These are phyloP conservation scores for Acanthamoeba castellanii DNA, from an alignment of 208 protist genomes.

Conservation along the genomic window DNA sequence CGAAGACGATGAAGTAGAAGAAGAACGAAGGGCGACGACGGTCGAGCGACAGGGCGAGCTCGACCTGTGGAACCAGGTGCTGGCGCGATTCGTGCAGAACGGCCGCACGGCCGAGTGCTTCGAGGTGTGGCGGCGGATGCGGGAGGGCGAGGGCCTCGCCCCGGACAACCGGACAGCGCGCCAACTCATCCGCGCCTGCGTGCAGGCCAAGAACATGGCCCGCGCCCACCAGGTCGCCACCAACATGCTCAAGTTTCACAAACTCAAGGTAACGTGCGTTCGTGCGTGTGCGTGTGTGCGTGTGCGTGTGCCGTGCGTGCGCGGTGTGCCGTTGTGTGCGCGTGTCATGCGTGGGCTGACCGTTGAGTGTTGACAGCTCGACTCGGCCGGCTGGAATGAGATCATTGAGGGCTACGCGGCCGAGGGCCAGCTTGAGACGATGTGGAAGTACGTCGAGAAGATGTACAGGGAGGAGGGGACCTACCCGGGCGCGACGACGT, in stretches of 20 bases:
- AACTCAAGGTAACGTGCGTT: background rate
- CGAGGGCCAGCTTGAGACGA: constrained; percentile 12
- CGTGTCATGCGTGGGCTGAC: background rate
- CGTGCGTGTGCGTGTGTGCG: background rate
- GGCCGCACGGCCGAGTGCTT: background rate
- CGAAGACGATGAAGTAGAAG: background rate
- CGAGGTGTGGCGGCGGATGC: constrained; percentile 6
- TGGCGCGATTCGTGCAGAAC: background rate
- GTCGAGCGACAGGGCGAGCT: background rate
- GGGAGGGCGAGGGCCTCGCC: background rate
- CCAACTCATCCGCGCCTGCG: constrained; percentile 6
- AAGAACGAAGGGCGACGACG: background rate
- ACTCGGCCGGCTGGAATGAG: background rate
- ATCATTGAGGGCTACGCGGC: constrained; percentile 19
- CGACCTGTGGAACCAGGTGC: constrained; percentile 14
- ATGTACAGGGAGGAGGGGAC: constrained; percentile 2
- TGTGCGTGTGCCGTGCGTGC: background rate
- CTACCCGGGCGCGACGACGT: background rate
- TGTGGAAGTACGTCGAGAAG: background rate
- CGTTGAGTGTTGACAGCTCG: background rate
- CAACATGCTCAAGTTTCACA: constrained; percentile 34
- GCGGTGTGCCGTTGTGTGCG: background rate
- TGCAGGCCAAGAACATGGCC: constrained; percentile 3
- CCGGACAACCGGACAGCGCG: background rate
- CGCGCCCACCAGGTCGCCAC: constrained; percentile 19